phyloP scores from a whole-genome alignment of 331 rosid genomes.

The Arachis monticola region DNA sequence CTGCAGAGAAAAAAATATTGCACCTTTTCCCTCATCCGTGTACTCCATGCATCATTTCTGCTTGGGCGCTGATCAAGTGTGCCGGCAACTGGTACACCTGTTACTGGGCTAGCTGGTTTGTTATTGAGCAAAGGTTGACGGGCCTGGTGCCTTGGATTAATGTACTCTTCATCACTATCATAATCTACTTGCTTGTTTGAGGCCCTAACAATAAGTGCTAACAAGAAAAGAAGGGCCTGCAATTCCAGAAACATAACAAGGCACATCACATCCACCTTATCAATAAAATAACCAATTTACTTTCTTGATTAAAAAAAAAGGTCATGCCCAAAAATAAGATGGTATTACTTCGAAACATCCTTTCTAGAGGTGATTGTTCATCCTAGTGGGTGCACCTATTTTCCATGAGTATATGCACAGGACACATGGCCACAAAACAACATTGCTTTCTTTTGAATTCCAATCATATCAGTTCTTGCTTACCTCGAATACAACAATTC shows the following conservation, averaged over 20 bases:
- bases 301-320: neutral
- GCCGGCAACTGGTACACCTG: constrained; percentile 86
- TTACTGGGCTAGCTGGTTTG: constrained; percentile 67
- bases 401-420: constrained; percentile 25
- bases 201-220: constrained; percentile 85
- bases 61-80: constrained; percentile 68
- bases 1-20: constrained; percentile 35
- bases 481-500: constrained; percentile 91
- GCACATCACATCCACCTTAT: constrained; percentile 30
- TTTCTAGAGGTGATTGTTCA: constrained; percentile 17
- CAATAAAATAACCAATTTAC: constrained; percentile 24
- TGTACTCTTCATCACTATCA: constrained; percentile 93
- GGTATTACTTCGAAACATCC: constrained; percentile 28
- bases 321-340: constrained; percentile 1
- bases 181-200: constrained; percentile 77
- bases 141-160: constrained; percentile 71
- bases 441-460: constrained; percentile 10
- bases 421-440: constrained; percentile 32
- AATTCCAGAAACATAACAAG: constrained; percentile 37
- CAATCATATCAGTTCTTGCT: constrained; percentile 31
- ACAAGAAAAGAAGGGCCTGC: constrained; percentile 55
- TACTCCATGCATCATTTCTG: constrained; percentile 98
- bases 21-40: constrained; percentile 99
- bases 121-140: constrained; percentile 83
- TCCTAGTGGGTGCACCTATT: constrained; percentile 12